Evolutionary conservation across 257 asterid genomes (phyloP), one percentile per base, ranked within the genome.

Genomic region (Dorcoceras hygrometricum): DNA sequence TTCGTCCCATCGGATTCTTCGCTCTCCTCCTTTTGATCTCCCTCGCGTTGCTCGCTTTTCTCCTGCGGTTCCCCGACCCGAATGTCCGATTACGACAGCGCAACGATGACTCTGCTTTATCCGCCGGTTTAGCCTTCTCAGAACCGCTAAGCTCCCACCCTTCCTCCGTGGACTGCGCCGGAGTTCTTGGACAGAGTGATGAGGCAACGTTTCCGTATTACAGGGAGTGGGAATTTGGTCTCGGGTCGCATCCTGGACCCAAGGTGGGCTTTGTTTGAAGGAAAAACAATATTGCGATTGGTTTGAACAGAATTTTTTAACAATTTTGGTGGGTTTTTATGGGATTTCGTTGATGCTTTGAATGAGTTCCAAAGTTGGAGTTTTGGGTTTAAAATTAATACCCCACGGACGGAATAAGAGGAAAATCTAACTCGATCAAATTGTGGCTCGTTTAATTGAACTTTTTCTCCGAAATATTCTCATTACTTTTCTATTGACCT

Each of bases 151-250:
- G 50, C 0, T 39, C 50, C 18, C 4, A 18, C n/a, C n/a, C n/a
- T 11, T 39, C 50, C n/a, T 39, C 50, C n/a, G 50, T 39, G 18
- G 18, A 39, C n/a, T 39, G 50, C 6, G 50, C 50, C 5, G 50
- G 50, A 39, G n/a, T 39, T 10, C n/a, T 39, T 39, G 50, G 50
- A 39, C n/a, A 12, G 50, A 39, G n/a, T 39, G 34, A 59, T 24
- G 31, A 68, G 63, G 73, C 74, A n/a, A 69, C 87, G 18, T 79
- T 84, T 36, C 86, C 90, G n/a, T 82, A 84, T 71, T 80, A 68
- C 29, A 74, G 71, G 61, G 81, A 73, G 75, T 78, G 78, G 82
- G 76, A 76, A 50, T 78, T 73, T 28, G 66, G 78, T 34, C 62
- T 75, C 57, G 76, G 69, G 61, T 50, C 77, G 57, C 83, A 80